These are phyloP conservation scores for Quercus variabilis DNA, from an alignment of 306 rosid genomes.

Conservation along the genomic window DNA sequence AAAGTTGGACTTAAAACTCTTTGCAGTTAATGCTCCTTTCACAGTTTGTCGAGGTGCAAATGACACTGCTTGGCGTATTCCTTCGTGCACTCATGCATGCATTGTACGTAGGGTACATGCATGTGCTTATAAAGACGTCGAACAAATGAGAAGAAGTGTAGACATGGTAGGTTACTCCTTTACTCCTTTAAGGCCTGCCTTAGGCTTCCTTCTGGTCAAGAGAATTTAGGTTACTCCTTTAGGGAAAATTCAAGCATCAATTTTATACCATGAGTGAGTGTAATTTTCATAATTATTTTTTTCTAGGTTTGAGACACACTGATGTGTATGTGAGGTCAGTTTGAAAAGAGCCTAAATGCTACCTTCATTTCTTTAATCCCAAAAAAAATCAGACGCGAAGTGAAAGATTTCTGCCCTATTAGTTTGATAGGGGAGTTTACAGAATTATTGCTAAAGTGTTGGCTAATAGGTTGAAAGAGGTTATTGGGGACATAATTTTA, in stretches of 20 bases:
- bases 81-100: background rate
- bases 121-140: background rate
- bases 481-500: too few species aligned
- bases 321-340: too few species aligned
- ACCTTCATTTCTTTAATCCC: too few species aligned
- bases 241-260: background rate
- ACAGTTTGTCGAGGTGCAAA: background rate
- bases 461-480: too few species aligned
- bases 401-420: too few species aligned
- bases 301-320: too few species aligned
- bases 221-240: background rate
- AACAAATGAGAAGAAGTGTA: background rate
- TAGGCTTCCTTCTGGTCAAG: conserved; percentile 2
- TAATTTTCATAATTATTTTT: background rate
- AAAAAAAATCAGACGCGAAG: too few species aligned
- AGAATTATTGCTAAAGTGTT: too few species aligned
- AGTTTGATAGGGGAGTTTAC: too few species aligned
- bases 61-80: background rate
- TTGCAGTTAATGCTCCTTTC: background rate
- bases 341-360: too few species aligned
- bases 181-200: background rate
- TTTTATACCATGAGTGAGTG: background rate
- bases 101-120: background rate
- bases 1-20: background rate
- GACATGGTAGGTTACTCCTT: background rate